Conservation (phyloP, 2,329 filamentous ascomycete species). For the Ceratocystis eucalypticola region DNA sequence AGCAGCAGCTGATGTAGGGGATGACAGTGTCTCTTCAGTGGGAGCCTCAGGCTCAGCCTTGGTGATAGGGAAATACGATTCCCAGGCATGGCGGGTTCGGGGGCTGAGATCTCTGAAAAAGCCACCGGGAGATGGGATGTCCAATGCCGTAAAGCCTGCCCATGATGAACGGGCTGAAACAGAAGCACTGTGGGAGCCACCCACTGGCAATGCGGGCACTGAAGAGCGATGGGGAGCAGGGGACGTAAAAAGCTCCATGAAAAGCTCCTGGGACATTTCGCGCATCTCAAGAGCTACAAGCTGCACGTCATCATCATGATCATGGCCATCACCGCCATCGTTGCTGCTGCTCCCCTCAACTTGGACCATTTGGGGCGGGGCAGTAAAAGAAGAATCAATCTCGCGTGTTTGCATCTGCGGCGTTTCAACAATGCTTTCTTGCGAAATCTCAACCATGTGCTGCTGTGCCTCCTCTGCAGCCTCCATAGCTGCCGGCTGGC, state of each 20-base stretch:
- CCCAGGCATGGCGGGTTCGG: conserved; percentile 69
- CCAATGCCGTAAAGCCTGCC: conserved; percentile 64
- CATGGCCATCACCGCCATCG: not conserved
- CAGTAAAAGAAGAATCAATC: conserved; percentile 13
- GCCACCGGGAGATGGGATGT: conserved; percentile 79
- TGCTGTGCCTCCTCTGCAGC: conserved; percentile 46
- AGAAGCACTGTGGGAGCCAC: conserved; percentile 20
- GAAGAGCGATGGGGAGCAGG: conserved; percentile 39
- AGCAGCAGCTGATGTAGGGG: conserved; percentile 78
- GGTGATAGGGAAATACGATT: conserved; percentile 26
- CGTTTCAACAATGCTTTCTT: conserved; percentile 32
- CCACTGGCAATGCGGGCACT: conserved; percentile 30
- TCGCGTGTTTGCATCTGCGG: conserved; percentile 19
- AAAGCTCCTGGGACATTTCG: conserved; percentile 19
- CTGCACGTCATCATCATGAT: conserved; percentile 13
- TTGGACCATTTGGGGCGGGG: too few species aligned
- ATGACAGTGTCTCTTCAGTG: conserved; percentile 40
- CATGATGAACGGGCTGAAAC: conserved; percentile 40
- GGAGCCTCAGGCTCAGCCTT: conserved; percentile 29
- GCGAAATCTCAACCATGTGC: conserved; percentile 23
- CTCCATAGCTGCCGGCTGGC: conserved; percentile 26
- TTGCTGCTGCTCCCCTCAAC: not conserved
- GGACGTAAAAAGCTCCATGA: conserved; percentile 21
- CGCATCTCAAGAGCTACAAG: conserved; percentile 12
- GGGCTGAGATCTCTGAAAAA: conserved; percentile 81